Conservation (phyloP, 2,329 filamentous ascomycete species). For the Colletotrichum higginsianum region DNA sequence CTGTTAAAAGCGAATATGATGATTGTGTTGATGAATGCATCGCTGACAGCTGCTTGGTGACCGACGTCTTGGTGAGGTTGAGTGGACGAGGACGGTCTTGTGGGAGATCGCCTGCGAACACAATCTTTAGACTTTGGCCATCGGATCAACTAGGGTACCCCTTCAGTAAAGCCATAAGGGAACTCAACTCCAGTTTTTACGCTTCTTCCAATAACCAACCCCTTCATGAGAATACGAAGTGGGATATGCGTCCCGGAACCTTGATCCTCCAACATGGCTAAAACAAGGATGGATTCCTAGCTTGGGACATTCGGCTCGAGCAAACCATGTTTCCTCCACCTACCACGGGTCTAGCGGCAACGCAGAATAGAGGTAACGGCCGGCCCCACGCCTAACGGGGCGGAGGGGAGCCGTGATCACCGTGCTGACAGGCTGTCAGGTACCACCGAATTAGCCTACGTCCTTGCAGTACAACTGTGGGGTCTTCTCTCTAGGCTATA, state of each 20-base stretch:
- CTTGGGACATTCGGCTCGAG: conserved; percentile 1
- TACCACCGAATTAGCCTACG: neutral
- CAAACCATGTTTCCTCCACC: neutral
- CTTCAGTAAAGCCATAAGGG: neutral
- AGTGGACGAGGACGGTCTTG: conserved; percentile 22
- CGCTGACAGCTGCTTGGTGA: conserved; percentile 21
- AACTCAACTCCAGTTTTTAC: neutral
- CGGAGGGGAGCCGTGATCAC: neutral
- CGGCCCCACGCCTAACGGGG: neutral
- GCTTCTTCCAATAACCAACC: neutral
- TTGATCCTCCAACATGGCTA: conserved; percentile 23
- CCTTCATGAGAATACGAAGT: neutral
- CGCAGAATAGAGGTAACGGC: neutral
- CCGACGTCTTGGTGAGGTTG: conserved; percentile 10
- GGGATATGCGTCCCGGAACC: neutral
- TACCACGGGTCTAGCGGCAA: neutral
- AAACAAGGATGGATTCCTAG: conserved; percentile 16
- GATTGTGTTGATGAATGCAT: neutral
- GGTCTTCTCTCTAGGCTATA: neutral
- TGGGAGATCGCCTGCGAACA: neutral
- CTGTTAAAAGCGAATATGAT: conserved; percentile 12
- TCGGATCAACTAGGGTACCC: neutral
- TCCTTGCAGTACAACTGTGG: neutral
- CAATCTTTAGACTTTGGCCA: conserved; percentile 14
- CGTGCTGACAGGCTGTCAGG: neutral